A percentile compares a stretch with the other conserved stretches of the same genome.
These are phyloP conservation scores for Trichocladium uniseriatum DNA, from an alignment of 495 filamentous ascomycete genomes.

Conservation along the genomic window DNA sequence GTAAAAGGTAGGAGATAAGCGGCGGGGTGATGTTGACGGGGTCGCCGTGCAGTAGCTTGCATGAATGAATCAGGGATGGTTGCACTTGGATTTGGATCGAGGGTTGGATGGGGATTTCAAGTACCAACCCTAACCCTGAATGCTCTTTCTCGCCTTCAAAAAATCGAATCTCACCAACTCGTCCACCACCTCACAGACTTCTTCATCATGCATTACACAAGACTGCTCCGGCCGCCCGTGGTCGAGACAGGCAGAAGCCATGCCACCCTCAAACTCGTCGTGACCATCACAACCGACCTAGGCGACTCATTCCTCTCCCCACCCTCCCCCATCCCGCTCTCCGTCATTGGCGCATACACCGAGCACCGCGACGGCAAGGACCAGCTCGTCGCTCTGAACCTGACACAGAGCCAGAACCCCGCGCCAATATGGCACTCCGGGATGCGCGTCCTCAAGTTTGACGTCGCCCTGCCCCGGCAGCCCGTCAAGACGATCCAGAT, in stretches of 20 bases:
- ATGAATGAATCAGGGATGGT: too few relatives aligned
- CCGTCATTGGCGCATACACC: slow-evolving; percentile 37
- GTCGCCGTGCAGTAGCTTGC: too few relatives aligned
- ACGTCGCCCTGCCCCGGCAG: slow-evolving; percentile 18
- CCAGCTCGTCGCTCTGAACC: slow-evolving; percentile 30
- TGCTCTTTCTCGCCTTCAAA: too few relatives aligned
- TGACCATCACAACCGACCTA: slow-evolving; percentile 85
- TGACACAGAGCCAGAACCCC: slow-evolving; percentile 5
- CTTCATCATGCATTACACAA: slow-evolving; percentile 60
- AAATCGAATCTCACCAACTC: too few relatives aligned
- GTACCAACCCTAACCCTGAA: too few relatives aligned
- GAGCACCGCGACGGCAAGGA: slow-evolving; percentile 38
- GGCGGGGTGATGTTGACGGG: too few relatives aligned
- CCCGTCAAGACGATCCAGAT: slow-evolving; percentile 29
- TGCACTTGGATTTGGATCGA: too few relatives aligned
- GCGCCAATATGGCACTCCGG: slow-evolving; percentile 29
- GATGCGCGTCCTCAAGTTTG: slow-evolving; percentile 35
- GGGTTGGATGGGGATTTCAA: too few relatives aligned
- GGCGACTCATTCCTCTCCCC: slow-evolving; percentile 73
- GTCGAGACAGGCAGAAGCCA: slow-evolving; percentile 29
- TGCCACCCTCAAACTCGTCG: slow-evolving; percentile 33
- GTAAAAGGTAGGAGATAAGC: too few relatives aligned
- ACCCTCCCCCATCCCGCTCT: slow-evolving; percentile 50
- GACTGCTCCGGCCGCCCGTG: slow-evolving; percentile 59
- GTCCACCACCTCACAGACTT: too few relatives aligned